Evolutionary conservation across 306 rosid species (phyloP), one percentile per base, ranked within the genome.

Genomic region (Corylus heterophylla): DNA sequence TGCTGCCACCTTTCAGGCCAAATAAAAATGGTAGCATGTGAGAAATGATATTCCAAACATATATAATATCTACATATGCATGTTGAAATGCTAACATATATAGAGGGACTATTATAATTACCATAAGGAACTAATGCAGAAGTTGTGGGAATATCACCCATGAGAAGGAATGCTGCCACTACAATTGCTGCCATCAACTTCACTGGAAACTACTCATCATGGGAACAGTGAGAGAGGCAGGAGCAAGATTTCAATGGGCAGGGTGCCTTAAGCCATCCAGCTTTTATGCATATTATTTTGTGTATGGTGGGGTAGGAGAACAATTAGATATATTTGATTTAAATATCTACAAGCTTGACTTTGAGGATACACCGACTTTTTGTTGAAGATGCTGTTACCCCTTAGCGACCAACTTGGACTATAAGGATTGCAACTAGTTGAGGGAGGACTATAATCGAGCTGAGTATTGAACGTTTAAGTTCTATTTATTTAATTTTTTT

Each of bases 131-230:
- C 22, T 64, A 12, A 25, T 5, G 83, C 48, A 76, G 73, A 80
- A 58, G 64, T 74, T 39, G 71, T 50, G 3, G 67, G 52, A 51
- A 17, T n/a, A 73, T 74, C 56, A 68, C 47, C 54, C 20, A 51
- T 17, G 49, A 80, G 71, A 78, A 81, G 52, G 42, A 69, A 54
- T 17, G 74, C 54, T 54, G 48, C 71, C 9, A 80, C 5, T 48
- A 80, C 56, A 2, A 31, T 31, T 31, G 78, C 76, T 27, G 70
- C 69, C 42, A 83, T 68, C 56, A 80, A 81, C 80, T 71, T 78
- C 3, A 25, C 70, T 4, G 55, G 37, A 71, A 54, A 31, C 69
- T 20, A 11, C 58, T 35, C 87, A 75, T 87, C 82, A 2, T 61
- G 17, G 80, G 52, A 68, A 39, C 5, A 66, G 6, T 78, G 54